A percentile compares a stretch with the other conserved stretches of the same genome.
Conservation (phyloP, 176 grass and related monocot species). For the Guadua angustifolia region DNA sequence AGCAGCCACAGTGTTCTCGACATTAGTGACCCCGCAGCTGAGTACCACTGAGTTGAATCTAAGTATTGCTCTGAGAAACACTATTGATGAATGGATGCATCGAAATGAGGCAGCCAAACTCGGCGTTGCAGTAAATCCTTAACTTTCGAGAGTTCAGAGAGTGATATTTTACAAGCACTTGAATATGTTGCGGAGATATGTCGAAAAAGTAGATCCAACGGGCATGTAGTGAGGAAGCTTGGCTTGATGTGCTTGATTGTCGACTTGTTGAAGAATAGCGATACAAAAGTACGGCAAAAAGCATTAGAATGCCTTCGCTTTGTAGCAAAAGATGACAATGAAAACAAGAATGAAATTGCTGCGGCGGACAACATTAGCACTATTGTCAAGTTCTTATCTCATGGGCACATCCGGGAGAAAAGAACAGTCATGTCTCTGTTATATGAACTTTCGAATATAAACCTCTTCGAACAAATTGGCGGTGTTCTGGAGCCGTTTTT, state of each 20-base stretch:
- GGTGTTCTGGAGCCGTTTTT: constrained; percentile 80
- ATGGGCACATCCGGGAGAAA: constrained; percentile 69
- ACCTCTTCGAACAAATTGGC: constrained; percentile 83
- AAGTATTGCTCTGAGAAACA: constrained; percentile 83
- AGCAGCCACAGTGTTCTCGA: too few species aligned
- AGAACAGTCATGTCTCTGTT: constrained; percentile 83
- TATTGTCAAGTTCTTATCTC: constrained; percentile 92
- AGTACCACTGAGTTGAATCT: constrained; percentile 74
- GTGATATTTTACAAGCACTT: constrained; percentile 72
- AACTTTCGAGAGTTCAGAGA: constrained; percentile 60
- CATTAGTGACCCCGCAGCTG: too few species aligned
- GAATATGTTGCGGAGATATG: constrained; percentile 72
- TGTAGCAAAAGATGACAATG: constrained; percentile 75
- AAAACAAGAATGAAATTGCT: constrained; percentile 85
- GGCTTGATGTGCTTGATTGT: constrained; percentile 72
- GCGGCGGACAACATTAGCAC: constrained; percentile 85
- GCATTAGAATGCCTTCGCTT: constrained; percentile 72
- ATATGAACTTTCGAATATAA: constrained; percentile 83
- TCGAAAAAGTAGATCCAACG: constrained; percentile 61
- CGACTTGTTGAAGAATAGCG: constrained; percentile 75
- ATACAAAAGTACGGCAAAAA: too few species aligned
- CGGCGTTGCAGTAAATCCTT: constrained; percentile 65
- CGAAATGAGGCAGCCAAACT: constrained; percentile 81
- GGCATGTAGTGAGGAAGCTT: constrained; percentile 60
- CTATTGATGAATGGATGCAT: constrained; percentile 91